Conservation (phyloP, 495 filamentous ascomycete genomes). For the Neurospora sp. region DNA sequence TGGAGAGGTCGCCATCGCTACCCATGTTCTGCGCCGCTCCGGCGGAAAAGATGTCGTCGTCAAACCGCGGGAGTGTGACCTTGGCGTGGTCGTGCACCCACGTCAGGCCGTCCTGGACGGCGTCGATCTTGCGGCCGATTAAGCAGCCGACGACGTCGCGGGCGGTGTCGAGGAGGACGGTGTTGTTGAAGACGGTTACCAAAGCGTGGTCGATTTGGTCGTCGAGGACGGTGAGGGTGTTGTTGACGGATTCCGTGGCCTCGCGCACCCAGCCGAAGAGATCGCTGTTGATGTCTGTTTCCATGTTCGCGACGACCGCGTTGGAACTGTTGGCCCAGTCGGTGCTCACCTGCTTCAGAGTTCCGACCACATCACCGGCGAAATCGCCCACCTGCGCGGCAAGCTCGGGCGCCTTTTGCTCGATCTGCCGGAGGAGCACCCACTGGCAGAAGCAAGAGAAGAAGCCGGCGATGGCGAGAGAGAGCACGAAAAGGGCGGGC, state of each 20-base stretch:
- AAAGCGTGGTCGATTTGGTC: constrained; percentile 60
- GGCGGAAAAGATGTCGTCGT: constrained; percentile 71
- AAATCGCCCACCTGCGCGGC: constrained; percentile 70
- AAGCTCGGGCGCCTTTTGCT: constrained; percentile 67
- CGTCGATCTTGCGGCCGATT: constrained; percentile 62
- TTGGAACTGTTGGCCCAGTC: constrained; percentile 75
- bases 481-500: constrained; percentile 78
- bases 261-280: constrained; percentile 84
- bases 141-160: constrained; percentile 65
- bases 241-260: constrained; percentile 68
- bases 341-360: constrained; percentile 61
- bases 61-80: constrained; percentile 66
- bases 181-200: constrained; percentile 69
- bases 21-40: constrained; percentile 59
- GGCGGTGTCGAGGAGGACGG: constrained; percentile 62
- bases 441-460: constrained; percentile 79
- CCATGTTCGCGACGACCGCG: constrained; percentile 53
- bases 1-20: constrained; percentile 46
- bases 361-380: constrained; percentile 63
- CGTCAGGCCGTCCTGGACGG: constrained; percentile 72
- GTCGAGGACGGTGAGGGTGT: constrained; percentile 75
- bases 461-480: constrained; percentile 75
- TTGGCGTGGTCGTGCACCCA: constrained; percentile 84
- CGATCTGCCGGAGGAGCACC: constrained; percentile 60
- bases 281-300: constrained; percentile 67